These are phyloP conservation scores for Plasmodium vivax DNA, from an alignment of 169 alveolate genomes.

Conservation along the genomic window DNA sequence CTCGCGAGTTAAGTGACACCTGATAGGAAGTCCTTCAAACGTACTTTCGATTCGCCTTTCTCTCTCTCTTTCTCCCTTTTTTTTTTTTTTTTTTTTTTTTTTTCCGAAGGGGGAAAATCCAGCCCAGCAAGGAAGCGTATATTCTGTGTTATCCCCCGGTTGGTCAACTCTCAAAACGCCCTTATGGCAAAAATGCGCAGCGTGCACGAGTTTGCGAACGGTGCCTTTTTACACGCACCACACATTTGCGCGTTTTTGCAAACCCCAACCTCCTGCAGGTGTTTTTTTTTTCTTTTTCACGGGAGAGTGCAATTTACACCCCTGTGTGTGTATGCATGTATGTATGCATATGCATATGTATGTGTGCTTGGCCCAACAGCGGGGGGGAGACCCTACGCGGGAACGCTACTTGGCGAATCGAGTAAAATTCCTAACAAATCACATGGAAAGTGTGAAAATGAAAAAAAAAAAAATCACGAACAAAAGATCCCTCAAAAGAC, in stretches of 20 bases:
- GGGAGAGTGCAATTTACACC: slow-evolving; percentile 1
- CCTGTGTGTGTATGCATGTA: not conserved
- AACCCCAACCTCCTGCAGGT: not conserved
- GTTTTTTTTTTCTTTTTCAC: not conserved
- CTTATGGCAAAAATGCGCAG: not conserved
- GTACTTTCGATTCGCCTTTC: not conserved
- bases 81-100: not conserved
- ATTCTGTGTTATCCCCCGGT: not conserved
- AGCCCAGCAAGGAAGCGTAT: not conserved
- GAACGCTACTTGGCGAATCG: not conserved
- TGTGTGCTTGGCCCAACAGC: not conserved
- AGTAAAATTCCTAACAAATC: not conserved
- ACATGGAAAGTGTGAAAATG: not conserved
- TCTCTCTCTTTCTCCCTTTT: not conserved
- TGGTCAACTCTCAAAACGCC: not conserved
- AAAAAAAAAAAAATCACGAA: not conserved
- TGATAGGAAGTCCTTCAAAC: not conserved
- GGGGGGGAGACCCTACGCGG: not conserved
- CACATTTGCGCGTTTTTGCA: not conserved
- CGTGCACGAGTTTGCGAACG: not conserved
- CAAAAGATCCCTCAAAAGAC: not conserved
- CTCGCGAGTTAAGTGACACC: not conserved
- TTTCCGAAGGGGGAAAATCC: not conserved
- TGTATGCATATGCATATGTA: not conserved
- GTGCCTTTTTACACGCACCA: not conserved